Conservation (phyloP, 2,329 filamentous ascomycete genomes). For the Microthyrium microscopicum region DNA sequence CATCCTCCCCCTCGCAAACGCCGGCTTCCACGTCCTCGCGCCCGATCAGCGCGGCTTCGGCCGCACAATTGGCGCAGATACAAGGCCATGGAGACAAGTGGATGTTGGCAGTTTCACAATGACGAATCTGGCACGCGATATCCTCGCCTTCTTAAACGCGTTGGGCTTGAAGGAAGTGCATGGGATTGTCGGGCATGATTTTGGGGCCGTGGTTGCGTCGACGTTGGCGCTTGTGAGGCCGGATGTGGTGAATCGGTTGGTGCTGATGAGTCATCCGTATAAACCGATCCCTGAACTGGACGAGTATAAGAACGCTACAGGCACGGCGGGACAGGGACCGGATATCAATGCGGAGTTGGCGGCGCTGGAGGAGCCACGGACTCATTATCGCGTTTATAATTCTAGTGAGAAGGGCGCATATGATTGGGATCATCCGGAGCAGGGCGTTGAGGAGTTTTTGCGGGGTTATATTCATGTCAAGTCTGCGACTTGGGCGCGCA, state of each 20-base stretch:
- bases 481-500: constrained; percentile 39
- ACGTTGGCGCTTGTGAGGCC: constrained; percentile 44
- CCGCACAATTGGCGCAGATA: constrained; percentile 45
- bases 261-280: constrained; percentile 51
- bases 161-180: constrained; percentile 41
- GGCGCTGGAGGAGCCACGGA: constrained; percentile 37
- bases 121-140: constrained; percentile 43
- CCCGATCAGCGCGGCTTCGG: constrained; percentile 54
- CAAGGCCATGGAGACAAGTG: constrained; percentile 30
- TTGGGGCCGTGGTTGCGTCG: constrained; percentile 44
- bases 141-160: constrained; percentile 42
- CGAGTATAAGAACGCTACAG: constrained; percentile 10
- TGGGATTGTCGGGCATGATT: constrained; percentile 50
- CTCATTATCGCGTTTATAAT: constrained; percentile 57
- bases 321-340: constrained; percentile 11
- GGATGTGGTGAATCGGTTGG: constrained; percentile 44
- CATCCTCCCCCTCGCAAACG: constrained; percentile 38
- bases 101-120: constrained; percentile 41
- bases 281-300: constrained; percentile 32
- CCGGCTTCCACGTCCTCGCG: constrained; percentile 49
- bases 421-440: constrained; percentile 31
- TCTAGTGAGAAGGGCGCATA: constrained; percentile 29
- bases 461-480: constrained; percentile 55
- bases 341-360: constrained; percentile 42
- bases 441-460: constrained; percentile 42